A percentile compares a stretch with the other conserved stretches of the same genome.
Conservation (phyloP, 2,329 filamentous ascomycete species). For the Sclerotinia nivalis region DNA sequence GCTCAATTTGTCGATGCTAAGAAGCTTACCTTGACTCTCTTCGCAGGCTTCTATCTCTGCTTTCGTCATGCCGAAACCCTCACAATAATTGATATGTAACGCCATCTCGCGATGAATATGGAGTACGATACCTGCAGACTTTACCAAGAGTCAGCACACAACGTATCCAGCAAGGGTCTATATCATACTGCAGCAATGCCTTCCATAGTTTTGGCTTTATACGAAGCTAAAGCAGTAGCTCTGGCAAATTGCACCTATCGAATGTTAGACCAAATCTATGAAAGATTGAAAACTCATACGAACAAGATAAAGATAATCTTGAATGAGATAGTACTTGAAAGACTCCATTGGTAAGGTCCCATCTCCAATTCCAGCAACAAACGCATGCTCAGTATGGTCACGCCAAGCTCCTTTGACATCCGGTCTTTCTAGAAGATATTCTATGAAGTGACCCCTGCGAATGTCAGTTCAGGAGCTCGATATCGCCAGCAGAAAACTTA, state of each 20-base stretch:
- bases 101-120: conserved; percentile 79
- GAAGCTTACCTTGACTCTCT: conserved; percentile 66
- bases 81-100: conserved; percentile 81
- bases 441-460: conserved; percentile 71
- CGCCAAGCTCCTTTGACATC: conserved; percentile 77
- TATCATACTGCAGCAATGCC: conserved; percentile 67
- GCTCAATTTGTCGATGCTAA: background rate
- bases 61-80: conserved; percentile 73
- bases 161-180: background rate
- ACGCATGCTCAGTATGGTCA: conserved; percentile 76
- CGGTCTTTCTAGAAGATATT: conserved; percentile 74
- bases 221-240: conserved; percentile 80
- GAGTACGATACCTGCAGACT: conserved; percentile 69
- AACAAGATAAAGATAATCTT: conserved; percentile 90
- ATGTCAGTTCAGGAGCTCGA: conserved; percentile 1
- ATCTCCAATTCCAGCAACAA: conserved; percentile 74
- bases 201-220: conserved; percentile 74
- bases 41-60: conserved; percentile 70
- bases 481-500: conserved; percentile 29
- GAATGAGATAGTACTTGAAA: conserved; percentile 87
- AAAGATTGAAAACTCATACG: conserved; percentile 31
- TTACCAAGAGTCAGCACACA: background rate
- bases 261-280: background rate
- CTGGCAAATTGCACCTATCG: conserved; percentile 78
- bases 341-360: conserved; percentile 72